phyloP scores from a whole-genome alignment of 2,329 filamentous ascomycete genomes.

The Epichloe gansuensis region DNA sequence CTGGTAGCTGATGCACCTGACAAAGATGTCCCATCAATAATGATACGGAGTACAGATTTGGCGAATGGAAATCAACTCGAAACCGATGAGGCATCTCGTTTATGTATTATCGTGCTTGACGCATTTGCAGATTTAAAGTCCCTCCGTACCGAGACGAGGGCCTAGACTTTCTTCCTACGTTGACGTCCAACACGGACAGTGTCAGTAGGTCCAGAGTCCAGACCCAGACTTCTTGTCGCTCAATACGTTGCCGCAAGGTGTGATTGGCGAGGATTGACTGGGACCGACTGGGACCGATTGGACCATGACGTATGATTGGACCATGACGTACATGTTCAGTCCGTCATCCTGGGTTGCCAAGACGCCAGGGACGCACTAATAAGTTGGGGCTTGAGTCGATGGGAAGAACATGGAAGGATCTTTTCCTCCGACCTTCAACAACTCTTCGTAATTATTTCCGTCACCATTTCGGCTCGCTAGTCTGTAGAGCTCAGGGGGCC shows the following conservation, averaged over 20 bases:
- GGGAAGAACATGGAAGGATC: neutral
- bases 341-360: constrained; percentile 3
- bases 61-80: too few species aligned
- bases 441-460: neutral
- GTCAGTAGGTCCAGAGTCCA: neutral
- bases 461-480: neutral
- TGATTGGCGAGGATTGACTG: constrained; percentile 1
- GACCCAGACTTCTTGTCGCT: neutral
- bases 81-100: neutral
- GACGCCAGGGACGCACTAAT: constrained; percentile 2
- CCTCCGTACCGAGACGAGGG: neutral
- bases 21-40: too few species aligned
- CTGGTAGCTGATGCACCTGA: too few species aligned
- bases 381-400: neutral
- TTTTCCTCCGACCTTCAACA: neutral
- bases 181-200: neutral
- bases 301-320: constrained; percentile 4
- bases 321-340: constrained; percentile 4
- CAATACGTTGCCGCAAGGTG: neutral
- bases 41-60: too few species aligned
- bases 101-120: neutral
- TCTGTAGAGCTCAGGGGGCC: neutral
- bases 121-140: too few species aligned
- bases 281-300: neutral
- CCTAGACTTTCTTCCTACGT: neutral